These are phyloP conservation scores for Aspergillus awamori DNA, from an alignment of 2,329 filamentous ascomycete species.

Conservation along the genomic window DNA sequence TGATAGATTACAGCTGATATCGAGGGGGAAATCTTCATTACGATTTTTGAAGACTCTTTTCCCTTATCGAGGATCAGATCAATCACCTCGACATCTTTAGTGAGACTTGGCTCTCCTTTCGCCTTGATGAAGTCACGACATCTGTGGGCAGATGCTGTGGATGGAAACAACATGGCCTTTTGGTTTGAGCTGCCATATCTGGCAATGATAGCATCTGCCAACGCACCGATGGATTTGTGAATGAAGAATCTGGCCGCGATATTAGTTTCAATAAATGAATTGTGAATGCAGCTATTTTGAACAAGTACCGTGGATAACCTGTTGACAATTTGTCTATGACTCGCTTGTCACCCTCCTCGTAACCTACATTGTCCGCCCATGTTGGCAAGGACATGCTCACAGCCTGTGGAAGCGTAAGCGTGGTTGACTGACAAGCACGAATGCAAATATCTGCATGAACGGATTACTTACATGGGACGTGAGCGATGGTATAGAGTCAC, in stretches of 20 bases:
- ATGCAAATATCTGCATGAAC: neutral
- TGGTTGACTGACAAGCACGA: neutral
- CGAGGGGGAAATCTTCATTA: neutral
- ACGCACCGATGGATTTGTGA: neutral
- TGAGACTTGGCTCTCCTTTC: neutral
- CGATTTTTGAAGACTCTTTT: neutral
- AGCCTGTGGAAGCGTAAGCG: neutral
- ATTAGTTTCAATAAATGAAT: neutral
- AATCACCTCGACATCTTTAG: neutral
- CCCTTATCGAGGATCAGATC: neutral
- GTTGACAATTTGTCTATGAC: neutral
- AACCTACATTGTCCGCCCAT: neutral
- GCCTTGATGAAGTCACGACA: neutral
- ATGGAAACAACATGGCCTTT: neutral
- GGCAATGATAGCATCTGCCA: neutral
- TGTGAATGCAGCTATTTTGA: too few species aligned
- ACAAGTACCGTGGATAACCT: slow-evolving; percentile 8
- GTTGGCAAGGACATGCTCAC: slow-evolving; percentile 5
- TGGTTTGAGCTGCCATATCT: neutral
- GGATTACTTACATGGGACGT: neutral
- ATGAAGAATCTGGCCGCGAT: neutral
- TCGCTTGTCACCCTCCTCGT: neutral
- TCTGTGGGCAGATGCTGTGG: neutral
- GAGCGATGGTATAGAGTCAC: neutral
- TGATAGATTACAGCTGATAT: neutral